Evolutionary conservation across 176 grass and related monocot species (phyloP).

Genomic region (Raddia distichophylla): DNA sequence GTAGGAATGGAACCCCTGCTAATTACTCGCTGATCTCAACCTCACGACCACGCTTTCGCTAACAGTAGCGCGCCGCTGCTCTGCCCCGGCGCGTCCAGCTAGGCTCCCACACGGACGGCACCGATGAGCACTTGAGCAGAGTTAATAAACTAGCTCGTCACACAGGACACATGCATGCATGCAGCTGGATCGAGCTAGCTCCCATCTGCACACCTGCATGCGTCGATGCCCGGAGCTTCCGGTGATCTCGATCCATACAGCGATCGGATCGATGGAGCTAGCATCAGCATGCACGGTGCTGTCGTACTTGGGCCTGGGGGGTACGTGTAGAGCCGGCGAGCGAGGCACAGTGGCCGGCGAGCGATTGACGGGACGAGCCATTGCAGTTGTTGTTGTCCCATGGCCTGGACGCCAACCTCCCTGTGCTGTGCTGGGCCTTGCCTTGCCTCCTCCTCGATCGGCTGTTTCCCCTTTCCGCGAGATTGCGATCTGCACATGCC

Average conservation of each 20-base stretch:
- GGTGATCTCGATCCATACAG: not conserved
- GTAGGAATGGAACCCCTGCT: constrained; percentile 9
- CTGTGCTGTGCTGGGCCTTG: not conserved
- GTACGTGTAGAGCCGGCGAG: not conserved
- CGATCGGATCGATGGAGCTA: not conserved
- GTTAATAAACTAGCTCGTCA: too few relatives aligned
- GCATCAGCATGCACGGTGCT: not conserved
- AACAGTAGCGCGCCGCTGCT: not conserved
- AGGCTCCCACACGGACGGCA: not conserved
- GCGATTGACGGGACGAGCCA: not conserved
- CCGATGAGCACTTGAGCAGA: not conserved
- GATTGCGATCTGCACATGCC: constrained; percentile 33
- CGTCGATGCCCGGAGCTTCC: not conserved
- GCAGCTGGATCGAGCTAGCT: not conserved
- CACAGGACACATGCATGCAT: not conserved
- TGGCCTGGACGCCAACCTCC: constrained; percentile 11
- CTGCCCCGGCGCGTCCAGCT: constrained; percentile 27
- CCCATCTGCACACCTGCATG: not conserved
- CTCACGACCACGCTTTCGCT: constrained; percentile 17
- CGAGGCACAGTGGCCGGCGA: not conserved
- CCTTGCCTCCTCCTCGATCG: not conserved
- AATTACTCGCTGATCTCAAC: not conserved
- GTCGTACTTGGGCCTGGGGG: not conserved
- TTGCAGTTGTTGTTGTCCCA: not conserved
- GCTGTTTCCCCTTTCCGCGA: constrained; percentile 1